Percentiles rank a stretch among this genome's conserved stretches.
These are phyloP conservation scores for Parathielavia appendiculata DNA, from an alignment of 495 filamentous ascomycete genomes.

Conservation along the genomic window DNA sequence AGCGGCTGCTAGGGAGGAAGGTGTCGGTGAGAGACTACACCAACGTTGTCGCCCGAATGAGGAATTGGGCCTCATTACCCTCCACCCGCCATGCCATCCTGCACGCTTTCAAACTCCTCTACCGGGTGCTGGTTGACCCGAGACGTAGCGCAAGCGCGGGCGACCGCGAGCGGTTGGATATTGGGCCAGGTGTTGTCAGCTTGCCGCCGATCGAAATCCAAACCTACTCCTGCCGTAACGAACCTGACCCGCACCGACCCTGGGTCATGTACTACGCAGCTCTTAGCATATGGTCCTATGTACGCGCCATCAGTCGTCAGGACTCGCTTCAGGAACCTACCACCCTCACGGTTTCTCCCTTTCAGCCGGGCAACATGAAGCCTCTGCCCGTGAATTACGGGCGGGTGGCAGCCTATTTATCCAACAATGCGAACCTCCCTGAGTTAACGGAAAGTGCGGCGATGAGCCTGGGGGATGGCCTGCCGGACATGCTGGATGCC, in stretches of 20 bases:
- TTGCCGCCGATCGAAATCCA: constrained; percentile 33
- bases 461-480: constrained; percentile 34
- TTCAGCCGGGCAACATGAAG: constrained; percentile 22
- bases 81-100: constrained; percentile 85
- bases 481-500: constrained; percentile 42
- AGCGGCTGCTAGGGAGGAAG: constrained; percentile 75
- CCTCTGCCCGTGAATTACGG: constrained; percentile 27
- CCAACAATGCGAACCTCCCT: constrained; percentile 32
- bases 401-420: constrained; percentile 39
- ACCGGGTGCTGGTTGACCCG: constrained; percentile 64
- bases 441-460: constrained; percentile 37
- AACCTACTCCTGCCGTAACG: constrained; percentile 73
- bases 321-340: constrained; percentile 25
- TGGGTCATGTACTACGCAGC: constrained; percentile 96
- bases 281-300: constrained; percentile 89
- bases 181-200: constrained; percentile 19
- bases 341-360: constrained; percentile 5
- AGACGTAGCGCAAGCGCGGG: constrained; percentile 30
- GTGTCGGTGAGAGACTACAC: constrained; percentile 75
- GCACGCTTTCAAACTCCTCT: constrained; percentile 82
- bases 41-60: constrained; percentile 75
- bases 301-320: constrained; percentile 70
- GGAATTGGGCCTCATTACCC: constrained; percentile 74
- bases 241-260: constrained; percentile 83
- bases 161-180: constrained; percentile 29